Conservation (phyloP, 306 rosid species). For the Fragaria iinumae region DNA sequence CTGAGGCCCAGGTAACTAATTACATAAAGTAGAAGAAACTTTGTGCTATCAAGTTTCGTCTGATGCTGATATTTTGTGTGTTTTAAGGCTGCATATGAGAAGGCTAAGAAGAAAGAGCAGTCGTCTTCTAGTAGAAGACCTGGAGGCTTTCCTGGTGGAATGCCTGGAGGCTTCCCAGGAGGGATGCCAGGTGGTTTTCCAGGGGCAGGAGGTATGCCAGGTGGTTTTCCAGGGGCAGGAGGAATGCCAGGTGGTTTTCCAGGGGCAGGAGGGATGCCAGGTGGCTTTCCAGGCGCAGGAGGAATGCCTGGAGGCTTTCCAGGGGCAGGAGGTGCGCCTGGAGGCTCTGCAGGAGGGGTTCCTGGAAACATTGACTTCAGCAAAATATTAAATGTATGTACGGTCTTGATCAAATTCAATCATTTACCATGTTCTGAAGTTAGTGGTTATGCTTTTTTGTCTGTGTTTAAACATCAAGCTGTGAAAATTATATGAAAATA, state of each 20-base stretch:
- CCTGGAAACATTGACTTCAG: conserved; percentile 92
- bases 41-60: background rate
- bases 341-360: conserved; percentile 48
- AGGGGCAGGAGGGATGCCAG: conserved; percentile 45
- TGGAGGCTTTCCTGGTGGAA: conserved; percentile 57
- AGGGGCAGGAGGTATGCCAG: conserved; percentile 21
- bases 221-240: conserved; percentile 33
- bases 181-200: conserved; percentile 40
- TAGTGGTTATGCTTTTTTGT: background rate
- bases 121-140: conserved; percentile 70
- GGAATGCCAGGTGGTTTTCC: conserved; percentile 35
- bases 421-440: conserved; percentile 15
- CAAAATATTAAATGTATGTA: conserved; percentile 67
- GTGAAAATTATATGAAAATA: background rate
- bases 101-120: conserved; percentile 76
- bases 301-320: conserved; percentile 13
- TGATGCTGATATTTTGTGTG: conserved; percentile 22
- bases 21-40: conserved; percentile 3
- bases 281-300: conserved; percentile 42
- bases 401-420: background rate
- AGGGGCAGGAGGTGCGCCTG: conserved; percentile 25
- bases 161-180: conserved; percentile 50
- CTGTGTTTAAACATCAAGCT: background rate
- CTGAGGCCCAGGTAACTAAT: conserved; percentile 74
- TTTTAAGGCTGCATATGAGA: conserved; percentile 83